phyloP scores from a whole-genome alignment of 352 stramenopile genomes.

The Phytophthora sojae region DNA sequence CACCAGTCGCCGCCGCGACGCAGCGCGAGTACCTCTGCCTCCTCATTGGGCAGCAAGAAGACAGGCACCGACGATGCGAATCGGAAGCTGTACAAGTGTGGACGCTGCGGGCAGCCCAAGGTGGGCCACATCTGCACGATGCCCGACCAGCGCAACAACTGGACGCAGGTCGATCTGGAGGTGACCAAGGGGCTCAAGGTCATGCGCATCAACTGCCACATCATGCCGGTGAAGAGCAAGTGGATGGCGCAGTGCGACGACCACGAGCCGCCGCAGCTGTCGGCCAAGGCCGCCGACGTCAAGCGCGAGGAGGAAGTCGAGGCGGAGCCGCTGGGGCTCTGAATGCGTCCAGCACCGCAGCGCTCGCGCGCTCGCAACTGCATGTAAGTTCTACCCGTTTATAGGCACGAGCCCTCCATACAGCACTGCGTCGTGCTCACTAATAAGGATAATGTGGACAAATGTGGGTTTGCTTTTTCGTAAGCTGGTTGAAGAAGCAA shows the following conservation, averaged over 20 bases:
- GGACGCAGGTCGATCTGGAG: conserved; percentile 79
- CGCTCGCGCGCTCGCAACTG: conserved; percentile 5
- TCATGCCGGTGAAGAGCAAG: conserved; percentile 71
- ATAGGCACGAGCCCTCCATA: conserved; percentile 21
- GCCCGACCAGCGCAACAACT: conserved; percentile 88
- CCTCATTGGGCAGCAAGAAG: conserved; percentile 42
- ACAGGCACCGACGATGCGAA: conserved; percentile 47
- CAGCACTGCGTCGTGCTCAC: conserved; percentile 8
- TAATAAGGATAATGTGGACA: conserved; percentile 41
- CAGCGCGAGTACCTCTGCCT: conserved; percentile 31
- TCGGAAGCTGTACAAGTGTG: conserved; percentile 89
- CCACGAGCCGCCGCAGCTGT: conserved; percentile 44
- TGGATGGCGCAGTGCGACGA: conserved; percentile 76
- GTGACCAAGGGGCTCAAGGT: conserved; percentile 82
- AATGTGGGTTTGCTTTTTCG: conserved; percentile 17
- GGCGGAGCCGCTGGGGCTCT: conserved; percentile 36
- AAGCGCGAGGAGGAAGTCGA: conserved; percentile 43
- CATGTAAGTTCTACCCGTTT: conserved; percentile 30
- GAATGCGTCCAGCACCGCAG: background rate
- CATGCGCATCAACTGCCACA: conserved; percentile 77
- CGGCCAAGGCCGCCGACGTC: conserved; percentile 23
- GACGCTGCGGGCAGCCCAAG: conserved; percentile 85
- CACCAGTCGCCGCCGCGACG: conserved; percentile 35
- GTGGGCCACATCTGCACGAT: conserved; percentile 89
- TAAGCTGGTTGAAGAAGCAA: background rate